Evolutionary conservation across 2,329 filamentous ascomycete genomes (phyloP).

Genomic region (Golovinomyces cichoracearum): DNA sequence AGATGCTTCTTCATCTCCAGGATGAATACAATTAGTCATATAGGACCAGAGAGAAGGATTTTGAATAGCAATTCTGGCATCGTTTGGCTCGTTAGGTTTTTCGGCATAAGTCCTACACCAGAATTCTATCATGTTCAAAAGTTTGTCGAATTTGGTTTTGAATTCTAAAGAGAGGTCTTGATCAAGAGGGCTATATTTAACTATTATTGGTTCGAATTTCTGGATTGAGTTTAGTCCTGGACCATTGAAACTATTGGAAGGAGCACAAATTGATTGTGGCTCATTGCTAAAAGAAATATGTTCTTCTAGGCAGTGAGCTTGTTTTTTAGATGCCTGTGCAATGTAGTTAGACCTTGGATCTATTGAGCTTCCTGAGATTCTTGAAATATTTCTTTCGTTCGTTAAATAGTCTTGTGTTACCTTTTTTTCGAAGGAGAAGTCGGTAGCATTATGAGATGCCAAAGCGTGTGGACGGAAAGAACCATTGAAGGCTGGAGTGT

Average conservation of each 20-base stretch:
- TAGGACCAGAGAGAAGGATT: constrained; percentile 16
- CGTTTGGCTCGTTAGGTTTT: constrained; percentile 6
- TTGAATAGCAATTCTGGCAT: constrained; percentile 7
- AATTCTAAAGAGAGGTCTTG: constrained; percentile 5
- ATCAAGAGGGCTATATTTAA: not conserved
- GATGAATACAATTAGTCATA: constrained; percentile 15
- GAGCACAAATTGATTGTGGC: too few species aligned
- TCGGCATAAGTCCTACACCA: constrained; percentile 12
- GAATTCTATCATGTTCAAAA: constrained; percentile 10
- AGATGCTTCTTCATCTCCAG: constrained; percentile 13
- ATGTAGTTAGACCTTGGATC: not conserved
- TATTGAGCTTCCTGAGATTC: not conserved
- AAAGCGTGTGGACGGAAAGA: not conserved
- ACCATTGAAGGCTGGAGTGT: not conserved
- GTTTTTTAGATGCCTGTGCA: not conserved
- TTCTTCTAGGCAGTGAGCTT: not conserved
- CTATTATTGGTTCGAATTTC: not conserved
- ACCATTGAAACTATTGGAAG: not conserved
- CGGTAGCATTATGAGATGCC: not conserved
- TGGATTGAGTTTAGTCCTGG: not conserved
- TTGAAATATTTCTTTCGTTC: not conserved
- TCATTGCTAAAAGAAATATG: not conserved
- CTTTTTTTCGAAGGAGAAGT: not conserved
- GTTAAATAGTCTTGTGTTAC: not conserved
- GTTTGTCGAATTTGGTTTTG: constrained; percentile 3